These are phyloP conservation scores for Colletotrichum echinochloae DNA, from an alignment of 2,329 filamentous ascomycete species.

Conservation along the genomic window DNA sequence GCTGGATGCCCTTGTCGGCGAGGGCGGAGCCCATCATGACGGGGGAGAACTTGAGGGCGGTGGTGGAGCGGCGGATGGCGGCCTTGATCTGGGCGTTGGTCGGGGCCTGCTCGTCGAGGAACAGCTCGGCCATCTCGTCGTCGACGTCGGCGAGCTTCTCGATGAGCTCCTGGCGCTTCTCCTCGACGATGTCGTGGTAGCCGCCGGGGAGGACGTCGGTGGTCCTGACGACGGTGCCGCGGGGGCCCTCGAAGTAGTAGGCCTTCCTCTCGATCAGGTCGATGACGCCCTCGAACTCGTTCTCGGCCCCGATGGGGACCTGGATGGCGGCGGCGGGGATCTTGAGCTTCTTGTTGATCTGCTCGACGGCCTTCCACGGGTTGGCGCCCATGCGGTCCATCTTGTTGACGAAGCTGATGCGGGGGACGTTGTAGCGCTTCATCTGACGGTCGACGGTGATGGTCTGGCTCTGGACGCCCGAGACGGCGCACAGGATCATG, in stretches of 20 bases:
- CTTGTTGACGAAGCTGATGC: constrained; percentile 98
- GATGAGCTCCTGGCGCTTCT: constrained; percentile 87
- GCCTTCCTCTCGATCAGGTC: constrained; percentile 93
- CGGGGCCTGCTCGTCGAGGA: constrained; percentile 87
- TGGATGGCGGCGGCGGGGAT: constrained; percentile 93
- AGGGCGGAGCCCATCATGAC: constrained; percentile 97
- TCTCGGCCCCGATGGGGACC: constrained; percentile 92
- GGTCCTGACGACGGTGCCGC: constrained; percentile 81
- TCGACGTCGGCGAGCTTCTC: constrained; percentile 98
- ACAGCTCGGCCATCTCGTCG: constrained; percentile 96
- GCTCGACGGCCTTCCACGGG: constrained; percentile 96
- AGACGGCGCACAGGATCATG: constrained; percentile 98
- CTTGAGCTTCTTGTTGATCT: constrained; percentile 97
- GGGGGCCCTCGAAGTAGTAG: constrained; percentile 89
- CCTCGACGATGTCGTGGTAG: constrained; percentile 78
- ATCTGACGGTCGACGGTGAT: constrained; percentile 99
- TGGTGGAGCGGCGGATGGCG: constrained; percentile 92
- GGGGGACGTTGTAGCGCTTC: constrained; percentile 96
- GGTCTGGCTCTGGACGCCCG: constrained; percentile 96
- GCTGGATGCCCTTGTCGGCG: constrained; percentile 94
- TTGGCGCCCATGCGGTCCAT: constrained; percentile 99
- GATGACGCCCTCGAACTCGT: constrained; percentile 91
- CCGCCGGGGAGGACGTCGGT: constrained; percentile 87
- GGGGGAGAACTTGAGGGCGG: constrained; percentile 88
- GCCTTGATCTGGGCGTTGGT: constrained; percentile 87